phyloP scores from a whole-genome alignment of 768 basidiomycete genomes.

The Auricularia heimuer region DNA sequence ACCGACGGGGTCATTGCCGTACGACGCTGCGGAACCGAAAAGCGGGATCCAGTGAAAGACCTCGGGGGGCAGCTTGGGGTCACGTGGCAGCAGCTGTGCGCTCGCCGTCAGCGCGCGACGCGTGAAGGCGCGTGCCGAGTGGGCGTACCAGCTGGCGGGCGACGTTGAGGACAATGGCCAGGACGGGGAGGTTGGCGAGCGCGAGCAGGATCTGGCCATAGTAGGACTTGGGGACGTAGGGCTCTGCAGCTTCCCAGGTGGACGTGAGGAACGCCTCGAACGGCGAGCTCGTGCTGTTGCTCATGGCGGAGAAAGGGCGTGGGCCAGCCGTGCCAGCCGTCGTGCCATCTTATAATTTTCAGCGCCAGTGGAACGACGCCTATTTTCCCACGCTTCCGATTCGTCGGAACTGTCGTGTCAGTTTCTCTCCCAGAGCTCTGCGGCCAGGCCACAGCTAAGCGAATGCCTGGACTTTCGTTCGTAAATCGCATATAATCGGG shows the following conservation, averaged over 20 bases:
- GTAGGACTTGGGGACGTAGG: constrained; percentile 5
- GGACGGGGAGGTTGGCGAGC: constrained; percentile 56
- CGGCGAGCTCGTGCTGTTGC: constrained; percentile 8
- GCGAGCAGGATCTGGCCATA: constrained; percentile 23
- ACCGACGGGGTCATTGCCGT: constrained; percentile 86
- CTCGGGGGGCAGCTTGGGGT: constrained; percentile 68
- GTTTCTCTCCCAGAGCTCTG: too few species aligned
- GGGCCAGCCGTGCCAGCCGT: neutral
- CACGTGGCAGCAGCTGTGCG: constrained; percentile 52
- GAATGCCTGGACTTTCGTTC: too few species aligned
- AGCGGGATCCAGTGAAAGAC: constrained; percentile 92
- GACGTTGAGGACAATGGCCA: constrained; percentile 64
- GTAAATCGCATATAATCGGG: too few species aligned
- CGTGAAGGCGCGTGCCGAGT: neutral
- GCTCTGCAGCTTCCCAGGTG: constrained; percentile 2
- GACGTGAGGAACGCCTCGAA: constrained; percentile 3
- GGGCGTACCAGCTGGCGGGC: constrained; percentile 64
- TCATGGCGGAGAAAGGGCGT: neutral
- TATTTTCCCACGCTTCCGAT: neutral
- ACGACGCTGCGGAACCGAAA: constrained; percentile 78
- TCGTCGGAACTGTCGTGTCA: constrained; percentile 12
- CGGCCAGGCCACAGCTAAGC: too few species aligned
- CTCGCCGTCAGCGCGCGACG: neutral
- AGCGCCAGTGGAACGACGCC: neutral
- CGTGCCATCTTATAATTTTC: constrained; percentile 1